Percentiles rank a stretch among this genome's conserved stretches.
phyloP scores from a whole-genome alignment of 768 basidiomycete species.

The Xanthoconium stramineum region DNA sequence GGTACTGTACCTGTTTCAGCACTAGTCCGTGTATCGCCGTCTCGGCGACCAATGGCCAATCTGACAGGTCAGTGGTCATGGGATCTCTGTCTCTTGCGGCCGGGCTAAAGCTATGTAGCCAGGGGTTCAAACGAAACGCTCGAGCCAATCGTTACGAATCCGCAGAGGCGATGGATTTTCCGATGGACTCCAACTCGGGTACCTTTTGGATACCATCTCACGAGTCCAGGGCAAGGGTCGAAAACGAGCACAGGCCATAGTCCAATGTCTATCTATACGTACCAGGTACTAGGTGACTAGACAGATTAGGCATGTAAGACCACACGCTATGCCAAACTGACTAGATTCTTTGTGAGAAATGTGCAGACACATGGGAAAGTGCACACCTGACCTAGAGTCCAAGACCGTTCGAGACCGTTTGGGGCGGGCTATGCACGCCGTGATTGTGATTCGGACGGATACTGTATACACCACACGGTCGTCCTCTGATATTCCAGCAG shows the following conservation, averaged over 20 bases:
- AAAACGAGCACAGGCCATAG: not conserved
- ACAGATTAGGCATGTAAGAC: too few species aligned
- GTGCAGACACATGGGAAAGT: not conserved
- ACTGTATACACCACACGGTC: not conserved
- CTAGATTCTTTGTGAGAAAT: not conserved
- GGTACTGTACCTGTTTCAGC: not conserved
- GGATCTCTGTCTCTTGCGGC: not conserved
- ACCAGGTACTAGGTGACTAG: not conserved
- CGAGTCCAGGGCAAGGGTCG: not conserved
- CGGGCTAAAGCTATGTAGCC: not conserved
- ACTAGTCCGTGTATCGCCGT: constrained; percentile 6
- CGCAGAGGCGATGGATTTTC: not conserved
- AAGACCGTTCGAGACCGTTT: not conserved
- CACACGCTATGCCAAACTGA: not conserved
- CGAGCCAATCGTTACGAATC: not conserved
- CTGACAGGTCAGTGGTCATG: not conserved
- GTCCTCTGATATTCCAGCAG: not conserved
- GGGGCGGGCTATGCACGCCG: not conserved
- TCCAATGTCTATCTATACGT: too few species aligned
- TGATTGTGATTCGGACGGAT: not conserved
- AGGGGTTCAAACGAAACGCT: not conserved
- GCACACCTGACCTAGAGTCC: not conserved
- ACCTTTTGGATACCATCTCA: not conserved
- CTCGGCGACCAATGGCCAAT: not conserved
- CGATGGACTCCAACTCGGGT: not conserved